Base-by-base conservation (phyloP, 768 basidiomycete genomes). In the Lentinula aciculospora region DNA sequence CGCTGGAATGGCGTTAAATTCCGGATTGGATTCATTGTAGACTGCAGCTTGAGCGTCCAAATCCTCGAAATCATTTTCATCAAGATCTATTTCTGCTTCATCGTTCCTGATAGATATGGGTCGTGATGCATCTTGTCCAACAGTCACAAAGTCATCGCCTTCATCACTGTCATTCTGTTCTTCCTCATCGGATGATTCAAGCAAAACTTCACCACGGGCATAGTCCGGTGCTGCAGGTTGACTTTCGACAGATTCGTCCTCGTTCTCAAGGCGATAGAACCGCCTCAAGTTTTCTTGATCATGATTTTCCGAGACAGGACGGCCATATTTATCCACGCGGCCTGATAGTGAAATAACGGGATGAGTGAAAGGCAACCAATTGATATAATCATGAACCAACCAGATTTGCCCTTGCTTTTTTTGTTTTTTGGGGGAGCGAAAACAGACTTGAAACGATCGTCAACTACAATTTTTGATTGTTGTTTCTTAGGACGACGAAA, bases 291-390 rank as follows among this genome's bases (percentile, higher is more conserved):
- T 83, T 58, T 94, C 92, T 55, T 81, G 76, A 53, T 92, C 88
- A 49, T 89, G 85, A 5, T 78, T 80, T n/a, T 73, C 74, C 21
- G 86, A 79, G 6, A 94, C 65, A 12, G 76, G 74, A 54, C 94
- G 83, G 31, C 94, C 94, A 69, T 94, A 95, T 72, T 95, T 96
- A 76, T 97, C 94, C 50, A 94, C 90, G 47, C 77, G 81, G 19
- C 75, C 82, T 82, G 69, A 68, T 70, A 60, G 15, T 23, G 5
- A 28, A 48, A 34, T 46, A 57, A 48, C 27, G 21, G n/a, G 46
- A 51, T 39, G 36, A 53, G 34, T 56, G 54, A 19, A 34, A 61
- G 49, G 40, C 40, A 56, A 59, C 47, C 56, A 47, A 47, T 47
- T 31, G 29, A 47, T 47, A 47, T 27, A 34, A 37, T 47, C 40